phyloP scores from a whole-genome alignment of 2,329 filamentous ascomycete genomes.

The Fonsecaea pugnacius region DNA sequence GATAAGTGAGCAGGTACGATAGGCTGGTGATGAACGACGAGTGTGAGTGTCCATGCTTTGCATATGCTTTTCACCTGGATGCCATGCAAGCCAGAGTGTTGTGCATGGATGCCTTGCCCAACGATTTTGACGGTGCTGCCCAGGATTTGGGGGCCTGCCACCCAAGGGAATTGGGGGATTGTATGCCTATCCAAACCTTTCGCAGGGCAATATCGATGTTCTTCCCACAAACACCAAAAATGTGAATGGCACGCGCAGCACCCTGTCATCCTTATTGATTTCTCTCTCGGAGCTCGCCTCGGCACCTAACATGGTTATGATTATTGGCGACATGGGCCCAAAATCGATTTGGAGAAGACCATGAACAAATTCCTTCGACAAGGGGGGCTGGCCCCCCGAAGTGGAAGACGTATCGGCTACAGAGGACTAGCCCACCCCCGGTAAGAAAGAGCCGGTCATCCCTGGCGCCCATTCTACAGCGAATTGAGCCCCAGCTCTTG shows the following conservation, averaged over 20 bases:
- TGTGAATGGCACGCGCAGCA: not conserved
- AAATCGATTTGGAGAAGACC: not conserved
- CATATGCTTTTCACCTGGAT: slow-evolving; percentile 7
- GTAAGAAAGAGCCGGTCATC: not conserved
- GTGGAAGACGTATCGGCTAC: not conserved
- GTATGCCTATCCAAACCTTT: not conserved
- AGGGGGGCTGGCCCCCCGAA: not conserved
- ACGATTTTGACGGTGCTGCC: slow-evolving; percentile 1
- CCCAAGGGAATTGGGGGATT: not conserved
- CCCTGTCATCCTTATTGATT: not conserved
- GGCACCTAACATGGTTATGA: not conserved
- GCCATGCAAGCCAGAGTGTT: not conserved
- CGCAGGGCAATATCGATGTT: not conserved
- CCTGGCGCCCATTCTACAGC: not conserved
- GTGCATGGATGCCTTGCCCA: slow-evolving; percentile 9
- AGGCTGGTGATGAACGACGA: not conserved
- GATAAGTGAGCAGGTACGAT: slow-evolving; percentile 8
- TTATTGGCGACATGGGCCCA: not conserved
- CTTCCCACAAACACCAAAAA: not conserved
- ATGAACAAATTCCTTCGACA: not conserved
- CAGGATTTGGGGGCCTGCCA: not conserved
- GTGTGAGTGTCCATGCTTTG: slow-evolving; percentile 8
- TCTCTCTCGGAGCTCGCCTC: not conserved
- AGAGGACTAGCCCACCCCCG: not conserved
- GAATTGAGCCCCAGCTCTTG: not conserved